Percentiles rank a stretch among this genome's conserved stretches.
Evolutionary conservation across 805 yeast species (phyloP).

Genomic region (Ogataea thermomethanolica): DNA sequence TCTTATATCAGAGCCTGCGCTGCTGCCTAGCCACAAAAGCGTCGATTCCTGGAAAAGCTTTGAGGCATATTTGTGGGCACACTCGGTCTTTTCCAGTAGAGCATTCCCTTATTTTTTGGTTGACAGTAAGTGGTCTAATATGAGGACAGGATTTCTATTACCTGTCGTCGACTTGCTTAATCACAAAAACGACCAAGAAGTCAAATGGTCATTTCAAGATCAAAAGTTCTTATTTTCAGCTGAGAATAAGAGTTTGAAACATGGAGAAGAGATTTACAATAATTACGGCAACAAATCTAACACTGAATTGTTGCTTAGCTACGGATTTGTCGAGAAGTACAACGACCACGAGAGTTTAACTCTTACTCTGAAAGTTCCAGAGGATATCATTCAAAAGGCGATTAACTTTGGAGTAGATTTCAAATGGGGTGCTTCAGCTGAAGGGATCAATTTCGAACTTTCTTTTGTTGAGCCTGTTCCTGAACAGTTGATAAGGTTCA

Average conservation of each 20-base stretch:
- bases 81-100: conserved; percentile 65
- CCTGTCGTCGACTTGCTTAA: conserved; percentile 79
- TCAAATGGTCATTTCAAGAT: conserved; percentile 51
- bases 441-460: conserved; percentile 41
- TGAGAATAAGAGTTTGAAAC: conserved; percentile 31
- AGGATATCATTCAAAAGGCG: conserved; percentile 21
- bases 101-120: conserved; percentile 75
- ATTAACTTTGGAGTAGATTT: conserved; percentile 39
- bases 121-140: conserved; percentile 28
- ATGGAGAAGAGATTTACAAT: conserved; percentile 65
- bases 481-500: conserved; percentile 44
- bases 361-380: conserved; percentile 57
- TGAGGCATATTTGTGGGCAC: conserved; percentile 72
- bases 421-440: conserved; percentile 36
- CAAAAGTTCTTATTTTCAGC: conserved; percentile 38
- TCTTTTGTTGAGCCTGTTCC: conserved; percentile 30
- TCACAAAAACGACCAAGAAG: conserved; percentile 58
- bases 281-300: conserved; percentile 78
- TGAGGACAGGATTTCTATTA: conserved; percentile 58
- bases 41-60: conserved; percentile 56
- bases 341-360: conserved; percentile 54
- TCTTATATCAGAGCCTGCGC: conserved; percentile 18
- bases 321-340: conserved; percentile 65
- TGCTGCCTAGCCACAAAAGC: conserved; percentile 17
- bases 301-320: conserved; percentile 61